Evolutionary conservation across 768 basidiomycete genomes (phyloP).

Genomic region (Xerocomus brunneocitrinus): DNA sequence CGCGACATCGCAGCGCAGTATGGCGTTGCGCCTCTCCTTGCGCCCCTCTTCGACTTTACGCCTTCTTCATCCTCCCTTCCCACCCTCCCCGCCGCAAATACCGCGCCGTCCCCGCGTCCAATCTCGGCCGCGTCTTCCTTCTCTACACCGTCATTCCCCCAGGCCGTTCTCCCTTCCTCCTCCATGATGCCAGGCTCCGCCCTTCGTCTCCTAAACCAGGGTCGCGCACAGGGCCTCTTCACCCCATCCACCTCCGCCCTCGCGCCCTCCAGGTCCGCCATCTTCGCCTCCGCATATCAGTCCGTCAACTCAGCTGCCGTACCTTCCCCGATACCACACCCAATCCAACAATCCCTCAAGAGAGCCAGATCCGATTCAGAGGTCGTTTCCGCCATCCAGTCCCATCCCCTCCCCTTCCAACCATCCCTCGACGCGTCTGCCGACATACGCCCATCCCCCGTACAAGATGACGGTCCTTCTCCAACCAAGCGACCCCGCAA

Average conservation of each 20-base stretch:
- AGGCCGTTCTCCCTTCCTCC: slow-evolving; percentile 64
- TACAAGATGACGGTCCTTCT: slow-evolving; percentile 60
- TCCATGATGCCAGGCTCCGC: slow-evolving; percentile 88
- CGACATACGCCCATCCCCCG: slow-evolving; percentile 44
- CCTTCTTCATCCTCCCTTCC: slow-evolving; percentile 69
- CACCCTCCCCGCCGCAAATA: slow-evolving; percentile 55
- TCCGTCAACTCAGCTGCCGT: slow-evolving; percentile 45
- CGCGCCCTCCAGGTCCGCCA: slow-evolving; percentile 40
- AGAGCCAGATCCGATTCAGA: slow-evolving; percentile 67
- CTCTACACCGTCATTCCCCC: slow-evolving; percentile 49
- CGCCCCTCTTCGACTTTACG: slow-evolving; percentile 90
- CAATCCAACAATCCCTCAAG: slow-evolving; percentile 46
- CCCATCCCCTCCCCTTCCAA: slow-evolving; percentile 17
- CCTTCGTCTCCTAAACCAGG: slow-evolving; percentile 77
- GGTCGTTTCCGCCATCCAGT: slow-evolving; percentile 28
- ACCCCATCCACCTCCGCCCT: slow-evolving; percentile 75
- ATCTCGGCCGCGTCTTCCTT: slow-evolving; percentile 67
- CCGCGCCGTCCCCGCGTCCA: slow-evolving; percentile 52
- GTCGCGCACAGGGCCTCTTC: slow-evolving; percentile 80
- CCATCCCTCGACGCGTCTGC: slow-evolving; percentile 31
- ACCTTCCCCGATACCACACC: slow-evolving; percentile 52
- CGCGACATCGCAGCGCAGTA: slow-evolving; percentile 90
- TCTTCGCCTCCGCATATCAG: slow-evolving; percentile 52
- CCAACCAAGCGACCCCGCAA: slow-evolving; percentile 69
- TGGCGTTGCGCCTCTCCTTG: slow-evolving; percentile 82